These are phyloP conservation scores for Sordariomycetes sp. DNA, from an alignment of 2,329 filamentous ascomycete species.

Conservation along the genomic window DNA sequence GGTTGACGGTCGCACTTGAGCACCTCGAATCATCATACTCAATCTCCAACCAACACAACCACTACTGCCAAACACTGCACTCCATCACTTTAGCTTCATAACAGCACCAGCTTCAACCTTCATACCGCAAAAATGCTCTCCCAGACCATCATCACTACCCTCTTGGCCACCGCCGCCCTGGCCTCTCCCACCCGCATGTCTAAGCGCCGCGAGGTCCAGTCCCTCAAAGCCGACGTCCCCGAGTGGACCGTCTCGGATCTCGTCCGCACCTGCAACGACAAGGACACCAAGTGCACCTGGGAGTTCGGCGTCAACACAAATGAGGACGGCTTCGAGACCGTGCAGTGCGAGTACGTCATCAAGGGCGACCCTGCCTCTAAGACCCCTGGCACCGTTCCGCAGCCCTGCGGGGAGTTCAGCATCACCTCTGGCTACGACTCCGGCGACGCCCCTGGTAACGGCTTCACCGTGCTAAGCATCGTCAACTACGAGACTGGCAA, in stretches of 20 bases:
- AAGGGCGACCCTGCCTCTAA: constrained; percentile 20
- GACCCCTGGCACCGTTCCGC: background rate
- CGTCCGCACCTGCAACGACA: constrained; percentile 24
- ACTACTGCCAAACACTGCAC: too few species aligned
- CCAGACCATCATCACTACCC: background rate
- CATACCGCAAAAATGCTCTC: background rate
- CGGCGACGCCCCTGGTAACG: background rate
- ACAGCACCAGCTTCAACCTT: too few species aligned
- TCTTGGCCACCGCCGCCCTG: constrained; percentile 1
- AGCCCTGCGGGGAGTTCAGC: background rate
- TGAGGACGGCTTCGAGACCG: constrained; percentile 2
- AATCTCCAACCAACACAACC: too few species aligned
- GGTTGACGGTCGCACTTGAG: too few species aligned
- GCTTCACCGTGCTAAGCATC: constrained; percentile 1
- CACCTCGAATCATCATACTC: too few species aligned
- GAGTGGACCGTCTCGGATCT: constrained; percentile 26
- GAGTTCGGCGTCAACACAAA: constrained; percentile 25
- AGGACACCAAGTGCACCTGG: constrained; percentile 21
- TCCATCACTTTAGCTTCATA: too few species aligned
- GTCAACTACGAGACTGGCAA: background rate
- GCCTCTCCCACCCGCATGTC: background rate
- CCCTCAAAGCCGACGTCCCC: background rate
- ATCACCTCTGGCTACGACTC: constrained; percentile 1
- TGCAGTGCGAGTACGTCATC: constrained; percentile 11
- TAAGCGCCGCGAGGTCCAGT: background rate